Evolutionary conservation across 2,329 filamentous ascomycete species (phyloP), one percentile per base, ranked within the genome.

Genomic region (Kalmusia sp.): DNA sequence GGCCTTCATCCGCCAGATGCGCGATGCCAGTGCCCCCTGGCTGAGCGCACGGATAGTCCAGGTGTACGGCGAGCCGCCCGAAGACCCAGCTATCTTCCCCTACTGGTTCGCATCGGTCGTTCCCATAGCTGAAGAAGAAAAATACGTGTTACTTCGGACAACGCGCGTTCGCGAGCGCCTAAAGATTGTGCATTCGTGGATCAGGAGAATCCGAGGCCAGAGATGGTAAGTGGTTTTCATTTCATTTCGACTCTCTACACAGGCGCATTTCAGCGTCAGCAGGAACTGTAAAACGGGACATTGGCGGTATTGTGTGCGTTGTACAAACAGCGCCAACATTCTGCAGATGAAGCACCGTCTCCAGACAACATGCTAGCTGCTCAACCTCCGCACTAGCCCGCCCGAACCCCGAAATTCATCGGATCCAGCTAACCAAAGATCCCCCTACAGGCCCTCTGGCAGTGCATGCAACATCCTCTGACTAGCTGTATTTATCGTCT

Each of bases 101-200:
- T 96, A 92, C 82, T 97, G 93, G 93, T 89, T 96, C 61, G 92
- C 90, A 8, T 91, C 86, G 66, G 87, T 95, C 17, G 75, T 96
- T 11, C 92, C 92, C 0, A 86, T 95, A 31, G 82, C 84, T 12
- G 90, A 95, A 22, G 78, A 86, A 24, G 89, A 95, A 64, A 96
- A 93, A 70, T 96, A 96, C 62, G 80, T 83, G 11, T 77, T 97
- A 17, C 76, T 97, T 12, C 80, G 81, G 11, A 89, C 88, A 4
- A 87, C 82, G 3, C 93, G 90, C 61, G 91, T 96, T 4, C 82
- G 93, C 54, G 87, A 92, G 66, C 81, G 93, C 51, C 75, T 96
- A 50, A 96, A 96, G 77, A 88, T 96, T 44, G 91, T 90, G 55
- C 90, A 88, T 45, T 77, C 77, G 34, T 96, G 92, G 92, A 88